Evolutionary conservation across 2,329 filamentous ascomycete genomes (phyloP).

Genomic region (Alternaria metachromatica): DNA sequence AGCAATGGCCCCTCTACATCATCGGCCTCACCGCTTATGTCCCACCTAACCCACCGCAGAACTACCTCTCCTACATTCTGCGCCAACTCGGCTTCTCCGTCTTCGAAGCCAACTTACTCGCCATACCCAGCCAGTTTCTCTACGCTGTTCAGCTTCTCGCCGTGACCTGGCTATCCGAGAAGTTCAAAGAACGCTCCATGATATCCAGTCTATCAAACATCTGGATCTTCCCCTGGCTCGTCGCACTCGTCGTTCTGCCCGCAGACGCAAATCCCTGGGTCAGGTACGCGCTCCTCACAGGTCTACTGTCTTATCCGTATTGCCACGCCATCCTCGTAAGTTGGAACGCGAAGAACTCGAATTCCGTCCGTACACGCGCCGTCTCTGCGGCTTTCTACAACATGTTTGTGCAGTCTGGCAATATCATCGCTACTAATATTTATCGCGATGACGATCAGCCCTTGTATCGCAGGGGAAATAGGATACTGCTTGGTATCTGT

Average conservation of each 20-base stretch:
- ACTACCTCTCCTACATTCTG: conserved; percentile 63
- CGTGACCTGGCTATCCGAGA: conserved; percentile 56
- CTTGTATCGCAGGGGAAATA: conserved; percentile 53
- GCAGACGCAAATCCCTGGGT: conserved; percentile 56
- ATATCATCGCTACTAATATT: conserved; percentile 57
- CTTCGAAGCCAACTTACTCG: conserved; percentile 68
- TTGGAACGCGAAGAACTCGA: conserved; percentile 50
- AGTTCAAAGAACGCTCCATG: conserved; percentile 55
- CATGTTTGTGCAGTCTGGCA: conserved; percentile 56
- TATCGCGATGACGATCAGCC: conserved; percentile 57
- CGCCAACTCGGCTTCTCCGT: conserved; percentile 66
- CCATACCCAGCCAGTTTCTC: conserved; percentile 57
- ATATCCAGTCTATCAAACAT: conserved; percentile 59
- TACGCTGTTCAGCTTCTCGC: conserved; percentile 52
- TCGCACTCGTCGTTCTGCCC: conserved; percentile 59
- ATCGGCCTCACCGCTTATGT: conserved; percentile 54
- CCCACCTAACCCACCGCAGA: conserved; percentile 23
- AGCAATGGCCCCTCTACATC: conserved; percentile 44
- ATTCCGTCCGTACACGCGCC: conserved; percentile 49
- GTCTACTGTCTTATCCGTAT: conserved; percentile 63
- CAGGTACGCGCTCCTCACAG: conserved; percentile 59
- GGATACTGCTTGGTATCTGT: conserved; percentile 42
- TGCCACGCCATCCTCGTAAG: conserved; percentile 52
- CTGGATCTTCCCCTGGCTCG: conserved; percentile 67
- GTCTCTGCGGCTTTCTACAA: conserved; percentile 52